Evolutionary conservation across 768 basidiomycete genomes (phyloP).

Genomic region (Basidioascus undulatus): DNA sequence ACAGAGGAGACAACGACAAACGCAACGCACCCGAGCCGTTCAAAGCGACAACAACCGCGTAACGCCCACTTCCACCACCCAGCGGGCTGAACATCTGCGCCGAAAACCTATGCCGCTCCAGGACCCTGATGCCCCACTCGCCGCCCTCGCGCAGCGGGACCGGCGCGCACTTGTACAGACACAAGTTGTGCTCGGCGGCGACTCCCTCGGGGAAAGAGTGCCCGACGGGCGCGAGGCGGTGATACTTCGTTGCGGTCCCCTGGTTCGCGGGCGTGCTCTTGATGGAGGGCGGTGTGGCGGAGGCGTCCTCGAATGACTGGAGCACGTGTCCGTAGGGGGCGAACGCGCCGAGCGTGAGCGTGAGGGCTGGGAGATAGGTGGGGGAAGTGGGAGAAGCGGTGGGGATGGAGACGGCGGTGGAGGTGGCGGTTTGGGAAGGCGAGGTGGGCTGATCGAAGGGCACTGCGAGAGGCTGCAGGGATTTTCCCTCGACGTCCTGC

Average conservation of each 20-base stretch:
- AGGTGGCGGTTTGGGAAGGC: background rate
- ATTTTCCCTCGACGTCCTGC: constrained; percentile 1
- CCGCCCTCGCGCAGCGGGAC: constrained; percentile 22
- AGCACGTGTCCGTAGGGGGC: constrained; percentile 72
- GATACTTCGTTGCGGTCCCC: constrained; percentile 77
- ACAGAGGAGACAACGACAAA: background rate
- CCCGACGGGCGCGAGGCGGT: constrained; percentile 56
- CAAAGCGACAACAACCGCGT: constrained; percentile 67
- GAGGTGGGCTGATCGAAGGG: constrained; percentile 1
- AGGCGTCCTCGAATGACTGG: constrained; percentile 51
- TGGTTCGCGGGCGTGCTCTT: constrained; percentile 63
- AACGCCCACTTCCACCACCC: constrained; percentile 32
- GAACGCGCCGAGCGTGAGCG: constrained; percentile 68
- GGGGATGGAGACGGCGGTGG: constrained; percentile 24
- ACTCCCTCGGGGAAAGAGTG: constrained; percentile 13
- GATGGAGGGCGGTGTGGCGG: constrained; percentile 34
- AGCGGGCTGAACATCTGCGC: constrained; percentile 90
- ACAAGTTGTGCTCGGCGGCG: constrained; percentile 28
- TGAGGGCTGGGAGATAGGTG: constrained; percentile 18
- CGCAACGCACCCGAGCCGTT: constrained; percentile 29
- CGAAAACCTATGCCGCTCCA: constrained; percentile 73
- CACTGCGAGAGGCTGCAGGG: too few relatives aligned
- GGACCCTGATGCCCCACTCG: constrained; percentile 34
- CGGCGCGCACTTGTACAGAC: constrained; percentile 60
- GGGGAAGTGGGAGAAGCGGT: constrained; percentile 16